Base-by-base conservation (phyloP, 2,329 filamentous ascomycete species). In the Calcarisporium arbuscula region DNA sequence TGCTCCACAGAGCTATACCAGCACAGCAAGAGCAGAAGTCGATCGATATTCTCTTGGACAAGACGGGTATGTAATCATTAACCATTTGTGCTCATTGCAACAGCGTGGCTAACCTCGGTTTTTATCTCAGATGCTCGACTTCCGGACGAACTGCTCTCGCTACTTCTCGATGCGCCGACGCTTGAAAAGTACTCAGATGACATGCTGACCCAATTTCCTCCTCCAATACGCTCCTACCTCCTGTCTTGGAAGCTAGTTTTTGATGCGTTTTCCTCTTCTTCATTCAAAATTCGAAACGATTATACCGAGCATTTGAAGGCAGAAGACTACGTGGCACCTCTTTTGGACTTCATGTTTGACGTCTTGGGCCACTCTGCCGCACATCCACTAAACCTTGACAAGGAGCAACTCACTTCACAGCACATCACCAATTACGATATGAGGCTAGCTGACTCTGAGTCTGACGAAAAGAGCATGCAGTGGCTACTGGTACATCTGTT, bases 211-310 rank as follows among this genome's bases (percentile, higher is more conserved):
- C 67, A 74, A 12, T 83, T 89, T 48, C 87, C 87, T 9, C 64
- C 77, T 1, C 53, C 74, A 0, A 67, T 95, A 30, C 77, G 87
- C 34, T 78, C 81, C 8, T 98, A 95, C 51, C 69, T 98, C 4
- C 67, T 95, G 19, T 84, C 86, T 9, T 98, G 92, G 92, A 77
- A 85, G 43, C 68, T 96, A 2, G 72, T 95, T 1, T 96, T 94
- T 52, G 87, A 94, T 47, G 82, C 90, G 28, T 94, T 90, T 52
- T 67, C 70, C 14, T 77, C 79, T 15, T 79, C 88, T 10, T 86
- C 89, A 0, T 82, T 85, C 56, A 86, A 87, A 48, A 78, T 96
- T 12, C 84, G 87, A 46, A 77, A 76, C 39, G 80, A 89, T 49
- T 96, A 95, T 50, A 74, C 78, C 0, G 76, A 86, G 17, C 77